These are phyloP conservation scores for Bjerkandera adusta DNA, from an alignment of 1,284 basidiomycete species.

Conservation along the genomic window DNA sequence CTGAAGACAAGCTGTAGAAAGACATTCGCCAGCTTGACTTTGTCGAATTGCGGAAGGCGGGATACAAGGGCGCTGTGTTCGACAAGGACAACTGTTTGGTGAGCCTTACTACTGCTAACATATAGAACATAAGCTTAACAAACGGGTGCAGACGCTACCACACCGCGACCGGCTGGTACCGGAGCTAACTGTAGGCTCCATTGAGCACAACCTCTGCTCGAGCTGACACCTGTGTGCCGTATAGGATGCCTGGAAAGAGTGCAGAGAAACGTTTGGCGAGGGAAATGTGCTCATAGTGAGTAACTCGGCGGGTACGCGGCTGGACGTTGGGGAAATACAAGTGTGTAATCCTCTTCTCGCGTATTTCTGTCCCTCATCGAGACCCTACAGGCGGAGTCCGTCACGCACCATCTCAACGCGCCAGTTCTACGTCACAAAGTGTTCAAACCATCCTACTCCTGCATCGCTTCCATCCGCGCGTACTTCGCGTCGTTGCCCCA, in stretches of 20 bases:
- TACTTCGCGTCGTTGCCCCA: constrained; percentile 58
- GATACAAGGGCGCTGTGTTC: constrained; percentile 87
- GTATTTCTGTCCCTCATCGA: background rate
- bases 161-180: constrained; percentile 72
- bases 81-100: constrained; percentile 99
- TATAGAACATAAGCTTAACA: background rate
- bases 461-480: constrained; percentile 61
- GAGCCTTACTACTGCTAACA: constrained; percentile 30
- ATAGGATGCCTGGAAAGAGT: constrained; percentile 78
- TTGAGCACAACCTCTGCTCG: background rate
- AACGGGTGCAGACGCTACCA: constrained; percentile 62
- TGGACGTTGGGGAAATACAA: constrained; percentile 80
- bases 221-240: background rate
- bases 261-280: constrained; percentile 72
- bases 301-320: constrained; percentile 86
- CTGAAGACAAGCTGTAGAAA: constrained; percentile 39
- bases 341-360: constrained; percentile 41
- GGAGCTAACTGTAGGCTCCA: constrained; percentile 55
- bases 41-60: constrained; percentile 67
- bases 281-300: constrained; percentile 88
- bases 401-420: constrained; percentile 72
- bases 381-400: constrained; percentile 75
- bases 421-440: constrained; percentile 81
- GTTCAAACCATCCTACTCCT: constrained; percentile 79
- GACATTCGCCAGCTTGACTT: constrained; percentile 91